These are phyloP conservation scores for Xylaria longipes DNA, from an alignment of 495 filamentous ascomycete genomes.

Conservation along the genomic window DNA sequence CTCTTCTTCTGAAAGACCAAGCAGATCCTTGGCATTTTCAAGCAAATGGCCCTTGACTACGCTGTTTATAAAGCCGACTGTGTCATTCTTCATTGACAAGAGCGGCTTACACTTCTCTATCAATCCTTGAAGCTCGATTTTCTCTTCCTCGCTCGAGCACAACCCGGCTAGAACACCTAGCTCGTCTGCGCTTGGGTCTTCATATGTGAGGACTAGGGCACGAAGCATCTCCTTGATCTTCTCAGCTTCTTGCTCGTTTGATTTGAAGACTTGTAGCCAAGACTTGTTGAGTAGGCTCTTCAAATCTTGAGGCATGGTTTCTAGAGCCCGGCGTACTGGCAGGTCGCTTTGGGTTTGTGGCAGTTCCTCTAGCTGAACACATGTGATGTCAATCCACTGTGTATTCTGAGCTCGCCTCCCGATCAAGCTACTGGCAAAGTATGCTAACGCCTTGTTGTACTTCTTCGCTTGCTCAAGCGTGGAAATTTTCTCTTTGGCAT, in stretches of 20 bases:
- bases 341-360: slow-evolving; percentile 39
- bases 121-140: slow-evolving; percentile 36
- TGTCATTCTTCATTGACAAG: slow-evolving; percentile 32
- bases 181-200: slow-evolving; percentile 43
- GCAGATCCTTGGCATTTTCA: slow-evolving; percentile 37
- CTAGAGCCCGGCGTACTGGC: slow-evolving; percentile 39
- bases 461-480: slow-evolving; percentile 39
- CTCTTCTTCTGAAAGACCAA: slow-evolving; percentile 42
- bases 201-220: slow-evolving; percentile 43
- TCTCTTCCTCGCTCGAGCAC: slow-evolving; percentile 35
- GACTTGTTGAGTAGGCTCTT: slow-evolving; percentile 38
- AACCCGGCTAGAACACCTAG: slow-evolving; percentile 42
- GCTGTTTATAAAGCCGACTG: slow-evolving; percentile 41
- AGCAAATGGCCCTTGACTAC: slow-evolving; percentile 45
- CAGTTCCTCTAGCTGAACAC: slow-evolving; percentile 41
- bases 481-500: slow-evolving; percentile 35
- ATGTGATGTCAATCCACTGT: slow-evolving; percentile 47
- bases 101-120: slow-evolving; percentile 44
- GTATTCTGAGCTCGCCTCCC: slow-evolving; percentile 43
- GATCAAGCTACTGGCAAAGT: slow-evolving; percentile 44
- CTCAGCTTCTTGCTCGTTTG: slow-evolving; percentile 44
- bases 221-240: slow-evolving; percentile 48
- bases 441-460: slow-evolving; percentile 45
- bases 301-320: slow-evolving; percentile 44
- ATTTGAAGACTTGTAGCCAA: slow-evolving; percentile 45